Evolutionary conservation across 2,329 filamentous ascomycete species (phyloP), one percentile per base, ranked within the genome.

Genomic region (Fonsecaea multimorphosa): DNA sequence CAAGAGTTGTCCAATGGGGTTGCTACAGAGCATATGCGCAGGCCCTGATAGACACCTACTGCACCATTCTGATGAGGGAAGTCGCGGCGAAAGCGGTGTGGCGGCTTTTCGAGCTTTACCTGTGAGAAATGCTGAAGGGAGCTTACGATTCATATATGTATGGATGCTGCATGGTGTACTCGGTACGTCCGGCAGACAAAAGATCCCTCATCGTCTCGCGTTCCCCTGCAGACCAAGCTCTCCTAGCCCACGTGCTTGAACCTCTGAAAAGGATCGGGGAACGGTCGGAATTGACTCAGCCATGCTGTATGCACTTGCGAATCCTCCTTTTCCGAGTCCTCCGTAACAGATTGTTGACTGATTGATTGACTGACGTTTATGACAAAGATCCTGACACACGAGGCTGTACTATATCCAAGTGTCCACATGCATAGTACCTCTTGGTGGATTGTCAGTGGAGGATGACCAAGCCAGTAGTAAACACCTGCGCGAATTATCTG

Each of bases 401-500:
- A 19, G 38, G 38, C n/a, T 6, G 38, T 40, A 4, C 4, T 31
- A 19, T 5, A 5, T 5, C 14, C 16, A 40, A 2, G 16, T n/a
- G n/a, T n/a, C n/a, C n/a, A n/a, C n/a, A n/a, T 19, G 16, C 38
- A 40, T 6, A 16, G 38, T 19, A 40, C 16, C 11, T 11, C 11
- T 16, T n/a, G n/a, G 38, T 16, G 38, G 1, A 19, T n/a, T 40
- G 38, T n/a, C n/a, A 40, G n/a, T 40, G 11, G 4, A 19, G 38
- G 38, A 40, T 49, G 19, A 24, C 19, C 22, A 12, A 24, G 19
- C 44, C 44, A 8, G 9, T 24, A 24, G 14, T 49, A 3, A 49
- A 49, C 44, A 49, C 3, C 29, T 54, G 61, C 44, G 55, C 54
- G 32, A 64, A 52, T 64, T 64, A 64, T 64, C 61, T 53, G 61